These are phyloP conservation scores for Circinella umbellata DNA, from an alignment of 371 early-diverging fungal species.

Conservation along the genomic window DNA sequence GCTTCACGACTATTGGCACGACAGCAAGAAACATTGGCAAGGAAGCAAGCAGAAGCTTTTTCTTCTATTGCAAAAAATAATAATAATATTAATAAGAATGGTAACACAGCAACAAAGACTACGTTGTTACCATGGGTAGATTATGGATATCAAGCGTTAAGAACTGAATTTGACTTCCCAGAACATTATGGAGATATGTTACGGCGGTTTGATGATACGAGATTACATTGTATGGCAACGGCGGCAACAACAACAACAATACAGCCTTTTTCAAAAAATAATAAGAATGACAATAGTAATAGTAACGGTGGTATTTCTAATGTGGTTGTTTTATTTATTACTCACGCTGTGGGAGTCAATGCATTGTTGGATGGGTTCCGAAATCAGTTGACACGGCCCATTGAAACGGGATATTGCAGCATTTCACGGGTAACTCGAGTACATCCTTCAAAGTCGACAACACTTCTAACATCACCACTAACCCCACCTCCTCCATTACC, in stretches of 20 bases:
- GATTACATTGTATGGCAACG: slow-evolving; percentile 24
- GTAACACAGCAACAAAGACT: not conserved
- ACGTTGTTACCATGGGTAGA: slow-evolving; percentile 21
- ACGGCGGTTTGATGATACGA: slow-evolving; percentile 29
- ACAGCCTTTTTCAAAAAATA: not conserved
- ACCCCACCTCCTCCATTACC: slow-evolving; percentile 5
- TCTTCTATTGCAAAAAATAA: slow-evolving; percentile 19
- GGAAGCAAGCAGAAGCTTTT: slow-evolving; percentile 38
- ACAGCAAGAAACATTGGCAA: slow-evolving; percentile 41
- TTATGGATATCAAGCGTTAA: slow-evolving; percentile 27
- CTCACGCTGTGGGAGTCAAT: slow-evolving; percentile 50
- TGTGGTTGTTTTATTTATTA: slow-evolving; percentile 30
- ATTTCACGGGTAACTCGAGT: slow-evolving; percentile 28
- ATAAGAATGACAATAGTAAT: not conserved
- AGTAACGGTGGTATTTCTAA: not conserved
- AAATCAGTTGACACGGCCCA: slow-evolving; percentile 35
- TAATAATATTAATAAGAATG: not conserved
- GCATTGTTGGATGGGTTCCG: slow-evolving; percentile 48
- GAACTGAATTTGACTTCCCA: slow-evolving; percentile 37
- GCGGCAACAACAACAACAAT: not conserved
- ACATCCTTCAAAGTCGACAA: not conserved
- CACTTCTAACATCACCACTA: not conserved
- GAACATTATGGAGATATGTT: slow-evolving; percentile 42
- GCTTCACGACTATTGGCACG: slow-evolving; percentile 33
- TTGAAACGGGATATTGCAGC: slow-evolving; percentile 39